Conservation (phyloP, 352 stramenopile species). For the Plasmopara halstedii region DNA sequence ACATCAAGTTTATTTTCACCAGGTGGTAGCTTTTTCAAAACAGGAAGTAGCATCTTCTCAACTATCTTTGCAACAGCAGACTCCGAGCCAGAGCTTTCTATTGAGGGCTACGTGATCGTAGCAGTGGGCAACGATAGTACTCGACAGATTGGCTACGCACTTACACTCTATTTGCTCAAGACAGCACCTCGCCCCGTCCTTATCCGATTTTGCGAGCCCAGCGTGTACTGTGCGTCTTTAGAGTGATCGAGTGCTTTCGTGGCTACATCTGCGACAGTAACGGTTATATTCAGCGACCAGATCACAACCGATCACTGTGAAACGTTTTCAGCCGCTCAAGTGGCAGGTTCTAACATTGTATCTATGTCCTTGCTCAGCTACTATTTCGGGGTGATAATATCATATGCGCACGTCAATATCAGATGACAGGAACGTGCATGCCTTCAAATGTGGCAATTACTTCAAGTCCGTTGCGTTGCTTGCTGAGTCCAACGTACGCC, state of each 20-base stretch:
- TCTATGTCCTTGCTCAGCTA: background rate
- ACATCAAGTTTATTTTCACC: constrained; percentile 14
- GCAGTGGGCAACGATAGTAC: constrained; percentile 66
- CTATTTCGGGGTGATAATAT: constrained; percentile 1
- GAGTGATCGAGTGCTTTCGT: constrained; percentile 11
- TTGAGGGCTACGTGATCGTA: constrained; percentile 57
- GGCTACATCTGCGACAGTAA: constrained; percentile 3
- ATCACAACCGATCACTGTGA: background rate
- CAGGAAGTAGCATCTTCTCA: constrained; percentile 15
- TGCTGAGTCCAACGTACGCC: constrained; percentile 8
- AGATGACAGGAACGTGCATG: background rate
- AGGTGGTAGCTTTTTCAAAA: constrained; percentile 15
- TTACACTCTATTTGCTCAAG: constrained; percentile 67
- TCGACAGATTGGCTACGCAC: constrained; percentile 49
- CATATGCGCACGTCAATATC: background rate
- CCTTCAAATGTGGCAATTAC: background rate
- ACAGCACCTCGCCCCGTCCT: constrained; percentile 50
- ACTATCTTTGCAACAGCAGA: constrained; percentile 17
- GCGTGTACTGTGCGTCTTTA: constrained; percentile 65
- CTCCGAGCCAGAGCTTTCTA: constrained; percentile 18
- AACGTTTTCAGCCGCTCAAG: background rate
- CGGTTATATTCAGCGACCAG: constrained; percentile 1
- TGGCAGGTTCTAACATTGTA: background rate
- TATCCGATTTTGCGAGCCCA: constrained; percentile 72
- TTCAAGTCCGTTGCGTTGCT: background rate